Percentiles rank a stretch among this genome's conserved stretches.
Conservation (phyloP, 331 rosid species). For the Quercus phellos region DNA sequence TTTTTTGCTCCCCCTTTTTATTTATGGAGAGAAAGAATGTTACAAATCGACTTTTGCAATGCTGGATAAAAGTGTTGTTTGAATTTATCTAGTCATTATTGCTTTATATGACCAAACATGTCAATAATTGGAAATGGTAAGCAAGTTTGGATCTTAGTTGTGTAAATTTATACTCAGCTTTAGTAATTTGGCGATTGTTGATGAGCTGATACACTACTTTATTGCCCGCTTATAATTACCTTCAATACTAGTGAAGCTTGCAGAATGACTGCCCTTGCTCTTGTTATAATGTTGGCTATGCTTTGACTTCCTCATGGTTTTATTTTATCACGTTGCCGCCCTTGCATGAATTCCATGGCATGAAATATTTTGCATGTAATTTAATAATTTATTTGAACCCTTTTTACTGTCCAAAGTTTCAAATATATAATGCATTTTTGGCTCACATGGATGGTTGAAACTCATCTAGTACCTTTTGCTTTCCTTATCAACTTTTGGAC, state of each 20-base stretch:
- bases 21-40: too few relatives aligned
- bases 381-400: not conserved
- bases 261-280: not conserved
- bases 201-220: not conserved
- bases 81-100: not conserved
- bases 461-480: conserved; percentile 31
- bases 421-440: not conserved
- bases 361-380: not conserved
- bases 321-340: not conserved
- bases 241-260: not conserved
- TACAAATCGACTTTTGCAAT: too few relatives aligned
- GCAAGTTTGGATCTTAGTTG: not conserved
- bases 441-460: not conserved
- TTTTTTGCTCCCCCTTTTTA: too few relatives aligned
- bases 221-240: not conserved
- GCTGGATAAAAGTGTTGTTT: too few relatives aligned
- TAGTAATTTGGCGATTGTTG: not conserved
- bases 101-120: not conserved
- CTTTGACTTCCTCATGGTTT: not conserved
- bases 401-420: not conserved
- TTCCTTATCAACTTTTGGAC: conserved; percentile 62
- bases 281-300: not conserved
- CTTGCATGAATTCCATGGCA: not conserved
- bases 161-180: not conserved
- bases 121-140: not conserved